Evolutionary conservation across 2,329 filamentous ascomycete genomes (phyloP), one percentile per base, ranked within the genome.

Genomic region (Aspergillus floridensis): DNA sequence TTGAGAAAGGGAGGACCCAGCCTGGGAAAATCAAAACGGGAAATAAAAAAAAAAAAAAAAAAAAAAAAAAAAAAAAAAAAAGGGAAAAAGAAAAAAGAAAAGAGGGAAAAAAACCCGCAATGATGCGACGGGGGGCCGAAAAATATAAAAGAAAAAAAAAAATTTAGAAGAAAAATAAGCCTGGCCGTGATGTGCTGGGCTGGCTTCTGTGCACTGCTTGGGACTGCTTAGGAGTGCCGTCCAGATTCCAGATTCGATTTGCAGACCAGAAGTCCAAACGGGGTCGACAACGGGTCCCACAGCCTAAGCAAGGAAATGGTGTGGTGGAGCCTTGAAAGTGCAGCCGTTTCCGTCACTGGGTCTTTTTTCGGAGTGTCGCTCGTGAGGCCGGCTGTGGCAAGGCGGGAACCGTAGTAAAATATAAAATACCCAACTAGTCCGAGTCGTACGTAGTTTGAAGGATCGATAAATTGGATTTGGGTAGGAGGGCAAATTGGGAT

Each of bases 201-300:
- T 29, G 26, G 26, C 26, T 29, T 29, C 26, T 29, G 22, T 29
- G 26, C 26, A 29, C 26, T 29, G 26, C 26, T 29, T 29, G 26
- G 26, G 26, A 29, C 26, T 29, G 26, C 26, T 29, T 29, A 29
- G 26, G 26, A 29, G 26, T 29, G 26, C 26, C 8, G 26, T 29
- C 26, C 26, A 63, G 65, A 68, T 72, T 29, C 26, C 26, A 63
- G 65, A 68, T 72, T 78, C 80, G 80, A 26, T 78, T 75, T 61
- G 76, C 82, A 44, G 76, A 77, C 81, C 35, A 76, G 77, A 35
- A 35, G 32, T 12, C 11, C 11, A 12, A 12, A 35, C 29, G 67
- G 81, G 21, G 82, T 85, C 68, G 65, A 68, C 63, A 60, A 63
- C 63, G 82, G 70, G 70, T 70, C 68, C 70, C 64, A 68, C 66